These are phyloP conservation scores for Psilocybe cubensis DNA, from an alignment of 768 basidiomycete genomes.

Conservation along the genomic window DNA sequence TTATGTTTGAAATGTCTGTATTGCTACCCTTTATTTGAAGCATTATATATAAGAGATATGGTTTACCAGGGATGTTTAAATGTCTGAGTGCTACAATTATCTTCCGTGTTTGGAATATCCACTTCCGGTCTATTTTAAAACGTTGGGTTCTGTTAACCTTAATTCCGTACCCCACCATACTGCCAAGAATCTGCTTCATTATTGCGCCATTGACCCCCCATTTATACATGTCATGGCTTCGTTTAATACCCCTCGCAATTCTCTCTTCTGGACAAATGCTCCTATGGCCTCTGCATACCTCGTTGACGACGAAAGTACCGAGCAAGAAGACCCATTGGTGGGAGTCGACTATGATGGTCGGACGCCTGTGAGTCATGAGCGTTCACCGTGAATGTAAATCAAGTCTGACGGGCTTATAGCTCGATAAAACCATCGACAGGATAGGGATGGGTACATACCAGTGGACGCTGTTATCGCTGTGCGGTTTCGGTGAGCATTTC, in stretches of 20 bases:
- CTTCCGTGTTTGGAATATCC: conserved; percentile 1
- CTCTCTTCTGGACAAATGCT: conserved; percentile 49
- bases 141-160: not conserved
- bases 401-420: conserved; percentile 22
- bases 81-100: not conserved
- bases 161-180: not conserved
- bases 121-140: conserved; percentile 5
- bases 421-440: conserved; percentile 87
- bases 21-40: not conserved
- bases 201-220: conserved; percentile 10
- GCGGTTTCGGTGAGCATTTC: conserved; percentile 78
- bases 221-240: conserved; percentile 41
- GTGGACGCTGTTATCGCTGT: conserved; percentile 80
- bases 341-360: conserved; percentile 43
- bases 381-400: not conserved
- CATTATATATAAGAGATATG: not conserved
- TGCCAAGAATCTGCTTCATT: conserved; percentile 3
- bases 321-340: conserved; percentile 37
- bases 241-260: conserved; percentile 42
- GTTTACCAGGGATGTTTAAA: not conserved
- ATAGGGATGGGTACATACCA: conserved; percentile 94
- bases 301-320: conserved; percentile 37
- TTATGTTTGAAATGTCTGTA: not conserved
- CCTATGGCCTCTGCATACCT: conserved; percentile 39
- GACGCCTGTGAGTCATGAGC: conserved; percentile 43